These are phyloP conservation scores for Spencermartinsiella ligniputridi DNA, from an alignment of 1,139 yeast species.

Conservation along the genomic window DNA sequence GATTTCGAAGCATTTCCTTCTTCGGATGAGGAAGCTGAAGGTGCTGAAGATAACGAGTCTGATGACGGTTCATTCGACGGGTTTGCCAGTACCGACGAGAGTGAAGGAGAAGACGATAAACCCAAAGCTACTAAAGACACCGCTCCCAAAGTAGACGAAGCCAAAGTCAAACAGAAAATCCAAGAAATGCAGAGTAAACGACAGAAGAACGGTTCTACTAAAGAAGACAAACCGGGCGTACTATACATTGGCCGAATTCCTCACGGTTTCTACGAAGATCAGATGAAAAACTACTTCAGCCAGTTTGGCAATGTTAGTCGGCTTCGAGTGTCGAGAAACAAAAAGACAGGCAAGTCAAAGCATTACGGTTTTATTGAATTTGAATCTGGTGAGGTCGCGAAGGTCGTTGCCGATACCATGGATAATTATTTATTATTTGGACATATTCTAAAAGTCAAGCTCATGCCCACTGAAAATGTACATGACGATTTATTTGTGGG, in stretches of 20 bases:
- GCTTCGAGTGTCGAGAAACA: conserved; percentile 79
- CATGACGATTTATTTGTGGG: conserved; percentile 50
- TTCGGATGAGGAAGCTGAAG: conserved; percentile 29
- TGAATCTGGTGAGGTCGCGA: conserved; percentile 67
- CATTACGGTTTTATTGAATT: conserved; percentile 93
- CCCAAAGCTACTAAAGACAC: conserved; percentile 4
- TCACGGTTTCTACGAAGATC: conserved; percentile 82
- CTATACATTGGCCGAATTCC: conserved; percentile 91
- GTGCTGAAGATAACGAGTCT: conserved; percentile 20
- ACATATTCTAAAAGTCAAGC: conserved; percentile 69
- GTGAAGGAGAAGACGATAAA: conserved; percentile 24
- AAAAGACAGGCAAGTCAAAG: conserved; percentile 85
- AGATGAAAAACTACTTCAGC: conserved; percentile 71
- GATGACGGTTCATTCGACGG: conserved; percentile 27
- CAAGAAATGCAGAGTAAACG: conserved; percentile 12
- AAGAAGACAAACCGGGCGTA: conserved; percentile 47
- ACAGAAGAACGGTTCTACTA: conserved; percentile 15
- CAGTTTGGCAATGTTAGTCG: conserved; percentile 86
- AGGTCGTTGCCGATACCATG: conserved; percentile 91
- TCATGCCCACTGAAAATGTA: conserved; percentile 44
- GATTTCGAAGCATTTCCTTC: conserved; percentile 36
- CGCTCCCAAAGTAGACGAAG: conserved; percentile 9
- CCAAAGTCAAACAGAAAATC: conserved; percentile 24
- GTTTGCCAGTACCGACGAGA: conserved; percentile 32
- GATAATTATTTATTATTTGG: conserved; percentile 87